These are phyloP conservation scores for Gnomoniopsis sp. DNA, from an alignment of 2,329 filamentous ascomycete genomes.

Conservation along the genomic window DNA sequence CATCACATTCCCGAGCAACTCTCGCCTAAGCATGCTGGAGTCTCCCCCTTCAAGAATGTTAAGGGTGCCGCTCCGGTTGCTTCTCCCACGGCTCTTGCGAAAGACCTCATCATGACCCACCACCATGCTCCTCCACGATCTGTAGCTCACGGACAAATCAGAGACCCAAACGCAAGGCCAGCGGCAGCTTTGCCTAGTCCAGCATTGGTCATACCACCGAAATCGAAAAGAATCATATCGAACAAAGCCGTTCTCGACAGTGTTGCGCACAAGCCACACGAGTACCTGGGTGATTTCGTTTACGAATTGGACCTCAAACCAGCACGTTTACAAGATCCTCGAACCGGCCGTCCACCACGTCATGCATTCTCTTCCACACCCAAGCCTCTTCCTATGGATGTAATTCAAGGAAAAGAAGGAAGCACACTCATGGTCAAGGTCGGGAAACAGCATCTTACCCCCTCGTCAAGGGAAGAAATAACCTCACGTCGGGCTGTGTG, in stretches of 20 bases:
- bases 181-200: conserved; percentile 32
- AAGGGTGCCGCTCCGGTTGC: conserved; percentile 45
- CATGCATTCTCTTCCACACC: conserved; percentile 48
- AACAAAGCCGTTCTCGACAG: conserved; percentile 70
- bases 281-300: conserved; percentile 79
- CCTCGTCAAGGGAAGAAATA: conserved; percentile 74
- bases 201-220: conserved; percentile 47
- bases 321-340: conserved; percentile 45
- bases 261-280: conserved; percentile 66
- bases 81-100: conserved; percentile 38
- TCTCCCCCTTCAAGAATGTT: conserved; percentile 45
- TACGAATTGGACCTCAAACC: conserved; percentile 68
- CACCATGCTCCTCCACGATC: conserved; percentile 44
- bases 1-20: conserved; percentile 49
- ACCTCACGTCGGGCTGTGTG: conserved; percentile 77
- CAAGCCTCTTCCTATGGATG: conserved; percentile 71
- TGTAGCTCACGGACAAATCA: conserved; percentile 16
- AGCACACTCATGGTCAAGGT: conserved; percentile 89
- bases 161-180: conserved; percentile 30
- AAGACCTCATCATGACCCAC: conserved; percentile 38
- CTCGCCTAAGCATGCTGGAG: conserved; percentile 37
- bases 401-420: conserved; percentile 73
- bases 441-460: conserved; percentile 70
- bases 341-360: conserved; percentile 42
- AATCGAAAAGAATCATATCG: conserved; percentile 63